A percentile compares a stretch with the other conserved stretches of the same genome.
These are phyloP conservation scores for Avena insularis DNA, from an alignment of 176 grass and related monocot species.

Conservation along the genomic window DNA sequence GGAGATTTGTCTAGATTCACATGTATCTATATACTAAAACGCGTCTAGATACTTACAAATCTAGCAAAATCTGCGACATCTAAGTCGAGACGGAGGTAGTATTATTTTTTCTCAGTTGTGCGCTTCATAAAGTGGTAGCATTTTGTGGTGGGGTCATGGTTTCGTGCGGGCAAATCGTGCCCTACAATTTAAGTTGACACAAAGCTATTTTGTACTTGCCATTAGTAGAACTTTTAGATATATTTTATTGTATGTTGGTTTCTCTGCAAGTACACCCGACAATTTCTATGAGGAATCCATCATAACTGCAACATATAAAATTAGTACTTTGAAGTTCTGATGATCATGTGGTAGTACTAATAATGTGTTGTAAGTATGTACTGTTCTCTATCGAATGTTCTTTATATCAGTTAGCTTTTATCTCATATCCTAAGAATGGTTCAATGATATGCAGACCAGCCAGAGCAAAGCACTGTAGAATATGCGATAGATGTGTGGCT, in stretches of 20 bases:
- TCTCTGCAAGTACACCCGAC: conserved; percentile 13
- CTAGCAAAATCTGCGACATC: too few relatives aligned
- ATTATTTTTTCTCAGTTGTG: not conserved
- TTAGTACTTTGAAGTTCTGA: conserved; percentile 27
- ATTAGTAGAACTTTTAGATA: conserved; percentile 1
- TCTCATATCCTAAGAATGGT: conserved; percentile 46
- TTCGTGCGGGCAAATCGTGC: not conserved
- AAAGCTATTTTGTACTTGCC: not conserved
- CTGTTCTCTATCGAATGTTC: not conserved
- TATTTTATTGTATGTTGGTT: not conserved
- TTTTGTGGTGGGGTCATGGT: not conserved
- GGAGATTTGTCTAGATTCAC: too few relatives aligned
- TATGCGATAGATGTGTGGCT: conserved; percentile 97
- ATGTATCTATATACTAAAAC: too few relatives aligned
- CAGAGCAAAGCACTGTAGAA: conserved; percentile 95
- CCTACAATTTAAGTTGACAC: conserved; percentile 1
- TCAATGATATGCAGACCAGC: conserved; percentile 74
- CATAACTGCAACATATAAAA: conserved; percentile 1
- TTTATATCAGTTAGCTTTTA: conserved; percentile 29
- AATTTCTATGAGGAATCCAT: conserved; percentile 30
- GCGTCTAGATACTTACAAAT: too few relatives aligned
- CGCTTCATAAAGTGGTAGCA: not conserved
- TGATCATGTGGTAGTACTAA: conserved; percentile 30
- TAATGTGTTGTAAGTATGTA: not conserved
- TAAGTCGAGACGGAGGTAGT: too few relatives aligned